A percentile compares a stretch with the other conserved stretches of the same genome.
Evolutionary conservation across 202 grass and related monocot species (phyloP).

Genomic region (Carex sylvatica): DNA sequence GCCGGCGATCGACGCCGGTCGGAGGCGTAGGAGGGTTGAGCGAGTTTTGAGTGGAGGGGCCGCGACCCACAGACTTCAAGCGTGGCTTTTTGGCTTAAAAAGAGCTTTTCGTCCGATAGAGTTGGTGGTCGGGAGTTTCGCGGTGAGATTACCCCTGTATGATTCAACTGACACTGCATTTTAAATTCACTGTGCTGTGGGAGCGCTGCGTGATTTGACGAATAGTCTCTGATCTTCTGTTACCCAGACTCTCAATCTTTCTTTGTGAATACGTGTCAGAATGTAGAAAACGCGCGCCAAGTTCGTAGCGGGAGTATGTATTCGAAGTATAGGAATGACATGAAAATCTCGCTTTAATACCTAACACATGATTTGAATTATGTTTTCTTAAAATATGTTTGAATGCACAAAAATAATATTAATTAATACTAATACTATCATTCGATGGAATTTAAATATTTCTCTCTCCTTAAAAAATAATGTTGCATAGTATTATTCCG

Average conservation of each 20-base stretch:
- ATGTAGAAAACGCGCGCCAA: not conserved
- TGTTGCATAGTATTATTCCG: no score
- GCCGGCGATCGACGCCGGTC: constrained; percentile 19
- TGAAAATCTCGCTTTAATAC: no score
- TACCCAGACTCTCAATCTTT: not conserved
- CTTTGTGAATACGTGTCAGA: not conserved
- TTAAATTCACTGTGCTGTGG: constrained; percentile 30
- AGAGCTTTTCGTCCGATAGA: constrained; percentile 14
- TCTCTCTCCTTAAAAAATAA: no score
- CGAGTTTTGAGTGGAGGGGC: not conserved
- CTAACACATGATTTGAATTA: no score
- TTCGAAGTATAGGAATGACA: no score
- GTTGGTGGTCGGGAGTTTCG: not conserved
- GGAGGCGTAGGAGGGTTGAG: constrained; percentile 19
- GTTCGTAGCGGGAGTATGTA: not conserved
- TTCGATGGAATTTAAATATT: no score
- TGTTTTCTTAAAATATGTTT: no score
- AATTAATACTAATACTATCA: no score
- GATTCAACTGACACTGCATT: constrained; percentile 31
- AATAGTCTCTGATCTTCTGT: constrained; percentile 5
- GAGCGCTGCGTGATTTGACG: not conserved
- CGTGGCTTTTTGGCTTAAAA: constrained; percentile 19
- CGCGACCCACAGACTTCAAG: constrained; percentile 2
- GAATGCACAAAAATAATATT: no score
- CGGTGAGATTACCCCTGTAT: not conserved